These are phyloP conservation scores for Quercus engelmannii DNA, from an alignment of 306 rosid genomes.

Conservation along the genomic window DNA sequence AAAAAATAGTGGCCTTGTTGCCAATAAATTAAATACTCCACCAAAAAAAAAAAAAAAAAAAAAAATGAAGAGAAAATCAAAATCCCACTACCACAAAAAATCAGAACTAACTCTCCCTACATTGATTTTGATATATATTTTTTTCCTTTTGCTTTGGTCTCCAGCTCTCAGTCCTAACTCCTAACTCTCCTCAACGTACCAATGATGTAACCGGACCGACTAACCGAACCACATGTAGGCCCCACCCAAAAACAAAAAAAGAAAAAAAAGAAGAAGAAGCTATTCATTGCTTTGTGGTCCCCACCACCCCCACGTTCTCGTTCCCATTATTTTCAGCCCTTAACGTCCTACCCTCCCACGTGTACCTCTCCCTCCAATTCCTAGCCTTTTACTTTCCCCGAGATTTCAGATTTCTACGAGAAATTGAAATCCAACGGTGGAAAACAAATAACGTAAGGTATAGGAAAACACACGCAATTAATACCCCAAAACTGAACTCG, in stretches of 20 bases:
- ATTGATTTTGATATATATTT: too few species aligned
- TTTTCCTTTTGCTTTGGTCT: too few species aligned
- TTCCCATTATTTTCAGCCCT: constrained; percentile 29
- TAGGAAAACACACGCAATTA: constrained; percentile 7
- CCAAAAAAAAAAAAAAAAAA: background rate
- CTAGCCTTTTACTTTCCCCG: constrained; percentile 6
- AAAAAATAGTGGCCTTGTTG: background rate
- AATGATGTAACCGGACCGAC: constrained; percentile 34
- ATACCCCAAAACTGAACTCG: background rate
- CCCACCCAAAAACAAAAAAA: background rate
- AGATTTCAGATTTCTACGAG: background rate
- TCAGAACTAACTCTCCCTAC: too few species aligned
- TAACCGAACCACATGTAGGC: constrained; percentile 33
- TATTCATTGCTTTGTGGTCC: constrained; percentile 38
- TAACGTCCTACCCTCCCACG: constrained; percentile 35
- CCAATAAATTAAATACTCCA: background rate
- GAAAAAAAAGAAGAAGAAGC: background rate
- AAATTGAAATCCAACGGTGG: constrained; percentile 1
- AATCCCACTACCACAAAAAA: background rate
- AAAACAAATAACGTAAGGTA: background rate
- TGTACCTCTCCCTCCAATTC: constrained; percentile 29
- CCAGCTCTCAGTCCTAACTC: too few species aligned
- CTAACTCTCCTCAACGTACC: background rate
- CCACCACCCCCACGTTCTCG: constrained; percentile 52
- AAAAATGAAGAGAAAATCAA: background rate